Evolutionary conservation across 2,329 filamentous ascomycete species (phyloP).

Genomic region (Stagonosporopsis vannaccii): DNA sequence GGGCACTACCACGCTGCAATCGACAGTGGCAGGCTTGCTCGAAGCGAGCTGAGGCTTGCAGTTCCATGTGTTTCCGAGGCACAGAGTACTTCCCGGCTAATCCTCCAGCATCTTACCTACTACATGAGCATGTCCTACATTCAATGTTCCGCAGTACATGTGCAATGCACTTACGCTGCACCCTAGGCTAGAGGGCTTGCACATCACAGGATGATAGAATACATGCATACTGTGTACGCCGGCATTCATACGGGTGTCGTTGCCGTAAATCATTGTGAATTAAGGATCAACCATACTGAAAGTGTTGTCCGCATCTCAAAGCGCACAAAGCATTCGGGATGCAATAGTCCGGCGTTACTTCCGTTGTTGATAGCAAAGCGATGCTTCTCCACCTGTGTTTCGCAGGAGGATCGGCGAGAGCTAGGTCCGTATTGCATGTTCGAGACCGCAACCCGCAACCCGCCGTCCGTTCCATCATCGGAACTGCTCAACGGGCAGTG

Average conservation of each 20-base stretch:
- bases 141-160: slow-evolving; percentile 5
- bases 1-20: slow-evolving; percentile 3
- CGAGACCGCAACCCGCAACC: slow-evolving; percentile 27
- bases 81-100: slow-evolving; percentile 3
- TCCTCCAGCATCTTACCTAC: slow-evolving; percentile 8
- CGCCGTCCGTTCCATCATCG: slow-evolving; percentile 17
- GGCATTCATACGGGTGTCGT: background rate
- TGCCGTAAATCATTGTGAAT: background rate
- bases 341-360: slow-evolving; percentile 1
- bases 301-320: background rate
- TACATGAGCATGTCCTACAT: slow-evolving; percentile 1
- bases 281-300: background rate
- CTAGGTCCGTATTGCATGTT: slow-evolving; percentile 38
- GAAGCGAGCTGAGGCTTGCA: slow-evolving; percentile 31
- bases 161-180: slow-evolving; percentile 14
- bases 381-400: slow-evolving; percentile 4
- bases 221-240: slow-evolving; percentile 1
- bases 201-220: slow-evolving; percentile 3
- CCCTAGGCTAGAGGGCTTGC: slow-evolving; percentile 4
- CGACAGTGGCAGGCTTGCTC: background rate
- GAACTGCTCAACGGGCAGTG: background rate
- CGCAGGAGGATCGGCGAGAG: slow-evolving; percentile 24
- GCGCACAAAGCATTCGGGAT: background rate
- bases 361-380: slow-evolving; percentile 20
- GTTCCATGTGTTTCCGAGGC: slow-evolving; percentile 20